Conservation (phyloP, 164 flowering plant species). For the Amborella trichopoda region DNA sequence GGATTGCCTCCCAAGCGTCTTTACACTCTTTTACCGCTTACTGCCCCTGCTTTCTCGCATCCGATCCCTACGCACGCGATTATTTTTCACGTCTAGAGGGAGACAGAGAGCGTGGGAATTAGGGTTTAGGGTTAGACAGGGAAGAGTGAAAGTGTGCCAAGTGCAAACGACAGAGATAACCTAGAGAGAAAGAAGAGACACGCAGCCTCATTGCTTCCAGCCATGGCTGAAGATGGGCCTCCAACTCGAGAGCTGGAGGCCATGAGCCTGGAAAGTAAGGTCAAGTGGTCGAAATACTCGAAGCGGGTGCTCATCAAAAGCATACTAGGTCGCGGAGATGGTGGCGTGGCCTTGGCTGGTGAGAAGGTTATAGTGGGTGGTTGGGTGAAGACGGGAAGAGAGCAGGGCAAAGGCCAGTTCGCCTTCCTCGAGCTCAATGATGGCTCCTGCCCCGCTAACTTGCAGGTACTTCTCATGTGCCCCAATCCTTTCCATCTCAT, state of each 20-base stretch:
- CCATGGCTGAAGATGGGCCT: background rate
- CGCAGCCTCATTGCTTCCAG: no score
- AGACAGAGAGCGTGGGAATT: no score
- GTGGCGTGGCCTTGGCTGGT: conserved; percentile 62
- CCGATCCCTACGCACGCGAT: no score
- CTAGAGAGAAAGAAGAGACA: no score
- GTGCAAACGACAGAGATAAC: no score
- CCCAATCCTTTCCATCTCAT: background rate
- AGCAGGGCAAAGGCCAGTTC: conserved; percentile 70
- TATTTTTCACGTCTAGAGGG: no score
- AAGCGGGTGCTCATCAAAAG: conserved; percentile 49
- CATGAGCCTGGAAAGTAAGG: background rate
- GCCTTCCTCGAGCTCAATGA: conserved; percentile 85
- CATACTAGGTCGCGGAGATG: conserved; percentile 53
- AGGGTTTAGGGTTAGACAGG: no score
- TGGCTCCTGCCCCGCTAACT: conserved; percentile 73
- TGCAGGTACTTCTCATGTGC: conserved; percentile 26
- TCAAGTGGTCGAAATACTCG: conserved; percentile 39
- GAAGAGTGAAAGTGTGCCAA: no score
- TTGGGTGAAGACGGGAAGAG: conserved; percentile 91
- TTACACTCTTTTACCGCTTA: no score
- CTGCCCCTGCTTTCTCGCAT: no score
- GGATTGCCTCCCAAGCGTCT: no score
- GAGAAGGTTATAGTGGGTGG: conserved; percentile 54
- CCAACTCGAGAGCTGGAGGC: background rate